Evolutionary conservation across 208 protist species (phyloP).

Genomic region (Trypanosoma cruzi): DNA sequence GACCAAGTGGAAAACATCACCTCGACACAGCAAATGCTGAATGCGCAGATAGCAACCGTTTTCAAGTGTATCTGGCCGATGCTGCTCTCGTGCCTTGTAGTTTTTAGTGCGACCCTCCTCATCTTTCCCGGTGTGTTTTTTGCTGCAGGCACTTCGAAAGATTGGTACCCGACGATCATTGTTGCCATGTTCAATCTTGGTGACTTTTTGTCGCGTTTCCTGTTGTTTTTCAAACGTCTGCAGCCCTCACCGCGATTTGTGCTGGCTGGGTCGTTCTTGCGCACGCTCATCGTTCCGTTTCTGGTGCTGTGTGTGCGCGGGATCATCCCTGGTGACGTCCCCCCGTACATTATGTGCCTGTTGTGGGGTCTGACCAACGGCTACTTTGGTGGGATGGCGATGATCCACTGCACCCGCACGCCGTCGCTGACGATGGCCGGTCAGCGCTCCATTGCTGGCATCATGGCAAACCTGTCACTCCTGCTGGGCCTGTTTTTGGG

Average conservation of each 20-base stretch:
- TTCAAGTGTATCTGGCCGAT: constrained; percentile 71
- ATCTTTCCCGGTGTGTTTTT: constrained; percentile 81
- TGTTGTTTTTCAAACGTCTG: constrained; percentile 43
- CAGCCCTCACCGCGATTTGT: constrained; percentile 48
- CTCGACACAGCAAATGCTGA: constrained; percentile 66
- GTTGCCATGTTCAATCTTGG: constrained; percentile 60
- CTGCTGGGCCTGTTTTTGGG: constrained; percentile 58
- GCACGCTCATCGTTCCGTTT: constrained; percentile 54
- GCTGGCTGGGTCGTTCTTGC: constrained; percentile 42
- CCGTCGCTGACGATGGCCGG: constrained; percentile 48
- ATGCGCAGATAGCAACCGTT: constrained; percentile 37
- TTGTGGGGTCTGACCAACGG: constrained; percentile 73
- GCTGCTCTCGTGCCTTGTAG: constrained; percentile 57
- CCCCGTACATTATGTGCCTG: constrained; percentile 61
- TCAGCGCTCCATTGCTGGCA: constrained; percentile 64
- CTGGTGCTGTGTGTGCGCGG: constrained; percentile 63
- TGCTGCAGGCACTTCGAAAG: constrained; percentile 59
- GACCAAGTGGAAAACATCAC: constrained; percentile 60
- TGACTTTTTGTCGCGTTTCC: constrained; percentile 55
- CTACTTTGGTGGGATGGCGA: constrained; percentile 69
- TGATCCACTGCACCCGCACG: constrained; percentile 62
- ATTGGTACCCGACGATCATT: constrained; percentile 68
- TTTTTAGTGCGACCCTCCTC: constrained; percentile 61
- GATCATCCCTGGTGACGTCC: constrained; percentile 38
- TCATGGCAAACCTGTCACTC: constrained; percentile 45